Evolutionary conservation across 2,329 filamentous ascomycete genomes (phyloP), one percentile per base, ranked within the genome.

Genomic region (Fusarium liriodendri): DNA sequence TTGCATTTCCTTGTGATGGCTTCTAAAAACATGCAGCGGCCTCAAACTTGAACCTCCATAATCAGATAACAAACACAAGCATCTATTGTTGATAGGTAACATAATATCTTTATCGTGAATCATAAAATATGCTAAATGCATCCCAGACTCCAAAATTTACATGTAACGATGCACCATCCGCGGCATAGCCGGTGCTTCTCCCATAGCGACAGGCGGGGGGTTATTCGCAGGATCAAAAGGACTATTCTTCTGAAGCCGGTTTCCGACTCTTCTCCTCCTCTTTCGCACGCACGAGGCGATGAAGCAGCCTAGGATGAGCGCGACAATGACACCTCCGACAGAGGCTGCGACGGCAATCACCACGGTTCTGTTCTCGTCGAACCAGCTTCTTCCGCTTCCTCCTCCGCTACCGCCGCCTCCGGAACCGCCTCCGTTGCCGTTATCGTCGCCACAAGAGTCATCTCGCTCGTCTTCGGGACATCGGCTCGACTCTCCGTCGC

Each of bases 311-410:
- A 58, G 22, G 0, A 58, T 18, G 2, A 71, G 9, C 2, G 68
- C 2, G 5, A 75, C 2, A 1, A 75, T 6, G 4, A 64, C 25
- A 6, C 73, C 73, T 1, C 62, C 73, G 1, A 75, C 58, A 1
- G 73, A 75, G 10, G 73, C 47, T 0, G 71, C 58, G 0, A 70
- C 60, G 0, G 71, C 63, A 40, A 73, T 71, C 5, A 76, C 64
- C 7, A 40, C 47, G 16, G 75, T 76, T 13, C 64, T 55, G 16
- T 76, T 75, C 2, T 55, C 47, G 6, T 76, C 72, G 4, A 76
- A 38, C 74, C 74, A 67, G 16, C 50, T 67, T 4, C 54, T 11
- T 9, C 18, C 45, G 2, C 52, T 50, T 22, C 58, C 68, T 22
- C 37, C 9, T 22, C 37, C 9, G 32, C 35, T 32, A 3, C 33